These are phyloP conservation scores for Phlebiopsis gigantea DNA, from an alignment of 768 basidiomycete species.

Conservation along the genomic window DNA sequence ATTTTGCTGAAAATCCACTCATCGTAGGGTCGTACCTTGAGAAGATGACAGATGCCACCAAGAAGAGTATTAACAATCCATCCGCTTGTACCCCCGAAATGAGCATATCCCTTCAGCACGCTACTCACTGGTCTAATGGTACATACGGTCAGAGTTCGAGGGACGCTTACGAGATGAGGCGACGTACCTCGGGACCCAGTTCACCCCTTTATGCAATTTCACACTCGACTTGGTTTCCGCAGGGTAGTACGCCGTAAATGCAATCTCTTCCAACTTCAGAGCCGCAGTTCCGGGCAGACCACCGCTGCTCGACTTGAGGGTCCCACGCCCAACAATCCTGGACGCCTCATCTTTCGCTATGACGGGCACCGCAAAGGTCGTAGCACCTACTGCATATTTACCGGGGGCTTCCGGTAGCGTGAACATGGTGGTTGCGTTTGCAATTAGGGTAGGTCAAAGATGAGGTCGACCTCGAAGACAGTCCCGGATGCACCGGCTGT, in stretches of 20 bases:
- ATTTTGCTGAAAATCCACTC: neutral
- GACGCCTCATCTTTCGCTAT: conserved; percentile 20
- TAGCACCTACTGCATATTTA: conserved; percentile 54
- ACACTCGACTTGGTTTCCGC: conserved; percentile 31
- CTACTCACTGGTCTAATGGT: conserved; percentile 12
- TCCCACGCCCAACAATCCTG: conserved; percentile 36
- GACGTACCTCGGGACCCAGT: conserved; percentile 55
- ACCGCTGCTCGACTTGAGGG: conserved; percentile 25
- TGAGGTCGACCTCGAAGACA: neutral
- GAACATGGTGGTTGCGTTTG: conserved; percentile 28
- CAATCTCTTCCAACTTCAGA: conserved; percentile 53
- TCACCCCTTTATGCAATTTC: conserved; percentile 34
- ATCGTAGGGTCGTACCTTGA: neutral
- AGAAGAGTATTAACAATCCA: conserved; percentile 5
- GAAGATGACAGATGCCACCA: neutral
- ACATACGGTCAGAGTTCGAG: neutral
- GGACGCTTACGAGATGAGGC: neutral
- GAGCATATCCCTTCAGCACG: conserved; percentile 15
- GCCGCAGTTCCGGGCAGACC: conserved; percentile 31
- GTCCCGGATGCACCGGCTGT: neutral
- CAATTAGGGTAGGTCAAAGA: neutral
- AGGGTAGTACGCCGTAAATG: conserved; percentile 65
- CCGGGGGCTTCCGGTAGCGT: conserved; percentile 39
- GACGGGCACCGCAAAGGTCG: conserved; percentile 48
- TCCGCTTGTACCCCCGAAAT: conserved; percentile 9